phyloP scores from a whole-genome alignment of 2,329 filamentous ascomycete species.

The Fusarium torulosum region DNA sequence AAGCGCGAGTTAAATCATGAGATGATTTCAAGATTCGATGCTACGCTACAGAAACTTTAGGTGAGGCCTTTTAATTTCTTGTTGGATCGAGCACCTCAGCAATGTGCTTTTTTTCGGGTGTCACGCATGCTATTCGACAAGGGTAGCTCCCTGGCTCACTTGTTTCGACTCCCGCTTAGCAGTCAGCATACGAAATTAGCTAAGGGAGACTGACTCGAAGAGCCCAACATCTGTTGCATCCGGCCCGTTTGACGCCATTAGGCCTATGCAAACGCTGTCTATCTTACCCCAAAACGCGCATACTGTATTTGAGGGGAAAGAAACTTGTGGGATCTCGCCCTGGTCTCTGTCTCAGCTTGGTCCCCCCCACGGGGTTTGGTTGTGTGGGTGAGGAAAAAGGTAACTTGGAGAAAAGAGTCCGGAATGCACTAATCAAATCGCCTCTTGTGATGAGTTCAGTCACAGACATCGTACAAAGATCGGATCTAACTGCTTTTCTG shows the following conservation, averaged over 20 bases:
- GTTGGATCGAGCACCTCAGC: neutral
- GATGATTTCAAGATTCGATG: neutral
- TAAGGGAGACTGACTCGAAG: conserved; percentile 17
- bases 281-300: conserved; percentile 5
- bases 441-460: neutral
- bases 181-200: neutral
- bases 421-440: neutral
- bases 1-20: neutral
- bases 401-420: conserved; percentile 12
- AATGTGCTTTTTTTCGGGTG: neutral
- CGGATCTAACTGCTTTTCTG: neutral
- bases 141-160: conserved; percentile 1
- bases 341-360: neutral
- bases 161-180: conserved; percentile 5
- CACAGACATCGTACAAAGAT: neutral
- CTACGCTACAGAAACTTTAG: neutral
- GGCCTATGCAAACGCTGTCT: neutral
- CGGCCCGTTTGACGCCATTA: conserved; percentile 1
- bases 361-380: neutral
- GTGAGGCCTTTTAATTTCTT: neutral
- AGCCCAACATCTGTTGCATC: conserved; percentile 9
- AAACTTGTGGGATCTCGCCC: conserved; percentile 3
- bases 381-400: neutral
- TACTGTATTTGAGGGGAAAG: neutral
- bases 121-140: neutral